Evolutionary conservation across 129 eudicot genomes (phyloP), one percentile per base, ranked within the genome.

Genomic region (Pittosporum tobira): DNA sequence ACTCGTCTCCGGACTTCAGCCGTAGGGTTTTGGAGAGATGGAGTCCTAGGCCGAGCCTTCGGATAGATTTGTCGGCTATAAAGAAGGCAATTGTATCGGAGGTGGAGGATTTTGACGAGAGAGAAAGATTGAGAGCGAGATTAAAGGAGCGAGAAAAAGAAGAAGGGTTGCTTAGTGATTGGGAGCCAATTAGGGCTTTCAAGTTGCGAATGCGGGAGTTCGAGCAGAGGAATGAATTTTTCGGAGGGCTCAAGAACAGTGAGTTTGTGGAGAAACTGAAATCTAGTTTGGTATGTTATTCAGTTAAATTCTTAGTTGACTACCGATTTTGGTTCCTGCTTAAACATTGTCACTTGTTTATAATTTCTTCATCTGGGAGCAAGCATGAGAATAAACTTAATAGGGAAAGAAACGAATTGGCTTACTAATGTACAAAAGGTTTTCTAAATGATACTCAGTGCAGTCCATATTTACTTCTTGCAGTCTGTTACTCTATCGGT

Each of bases 1-100:
- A 90, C 67, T 86, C 96, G 46, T 77, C 95, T 57, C 95, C 93
- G 57, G 94, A 85, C 60, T 82, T 89, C 51, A 72, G 89, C 59
- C n/a, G 51, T 36, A 66, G 70, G 61, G 85, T 78, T 2, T 25
- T 79, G 74, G 80, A 79, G 82, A 89, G 80, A 29, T 82, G 90
- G 88, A 71, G 77, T 54, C 81, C 81, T 6, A 63, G 75, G 68
- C 65, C 94, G 37, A 79, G 63, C 66, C 65, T 91, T 10, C 42
- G 79, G 64, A 73, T 90, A 16, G 85, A 83, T 77, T 78, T 90
- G 56, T 85, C 95, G 36, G 87, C 94, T 61, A 73, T 86, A 18
- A 76, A 50, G 90, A 87, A 81, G 58, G 94, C 94, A 46, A 78
- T 90, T 44, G 95, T 75, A 57, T 64, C 83, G 74, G 95, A 80